A percentile compares a stretch with the other conserved stretches of the same genome.
These are phyloP conservation scores for Trichosporon sp. DNA, from an alignment of 1,284 basidiomycete genomes.

Conservation along the genomic window DNA sequence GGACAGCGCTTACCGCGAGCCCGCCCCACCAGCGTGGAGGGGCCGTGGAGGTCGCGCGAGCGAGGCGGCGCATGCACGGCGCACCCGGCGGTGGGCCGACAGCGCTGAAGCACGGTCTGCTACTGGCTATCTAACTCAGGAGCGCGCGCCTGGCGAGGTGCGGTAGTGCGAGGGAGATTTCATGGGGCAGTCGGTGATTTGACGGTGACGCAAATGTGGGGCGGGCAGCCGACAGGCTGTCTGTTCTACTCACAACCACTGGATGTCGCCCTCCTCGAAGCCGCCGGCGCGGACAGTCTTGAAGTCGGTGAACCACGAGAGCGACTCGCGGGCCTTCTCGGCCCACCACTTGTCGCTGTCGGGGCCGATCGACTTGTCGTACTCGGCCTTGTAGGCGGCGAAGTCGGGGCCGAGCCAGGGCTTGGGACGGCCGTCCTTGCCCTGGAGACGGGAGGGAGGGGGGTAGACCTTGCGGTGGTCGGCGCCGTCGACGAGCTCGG, in stretches of 20 bases:
- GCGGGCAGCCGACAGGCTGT: background rate
- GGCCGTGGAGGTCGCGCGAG: background rate
- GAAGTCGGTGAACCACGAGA: slow-evolving; percentile 91
- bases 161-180: background rate
- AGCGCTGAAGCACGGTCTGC: background rate
- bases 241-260: slow-evolving; percentile 76
- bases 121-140: background rate
- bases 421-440: slow-evolving; percentile 37
- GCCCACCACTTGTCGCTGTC: slow-evolving; percentile 83
- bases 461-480: slow-evolving; percentile 36
- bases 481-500: slow-evolving; percentile 37
- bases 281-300: slow-evolving; percentile 77
- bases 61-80: background rate
- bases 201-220: background rate
- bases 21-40: background rate
- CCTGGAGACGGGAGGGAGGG: slow-evolving; percentile 41
- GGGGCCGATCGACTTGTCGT: slow-evolving; percentile 67
- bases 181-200: slow-evolving; percentile 2
- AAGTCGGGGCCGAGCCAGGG: slow-evolving; percentile 72
- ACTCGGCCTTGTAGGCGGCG: slow-evolving; percentile 64
- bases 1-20: background rate
- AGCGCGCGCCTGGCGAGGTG: background rate
- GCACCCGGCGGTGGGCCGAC: background rate
- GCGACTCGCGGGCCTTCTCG: slow-evolving; percentile 70
- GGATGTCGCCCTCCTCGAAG: slow-evolving; percentile 82